Evolutionary conservation across 2,329 filamentous ascomycete genomes (phyloP), one percentile per base, ranked within the genome.

Genomic region (Aureobasidium mangrovei): DNA sequence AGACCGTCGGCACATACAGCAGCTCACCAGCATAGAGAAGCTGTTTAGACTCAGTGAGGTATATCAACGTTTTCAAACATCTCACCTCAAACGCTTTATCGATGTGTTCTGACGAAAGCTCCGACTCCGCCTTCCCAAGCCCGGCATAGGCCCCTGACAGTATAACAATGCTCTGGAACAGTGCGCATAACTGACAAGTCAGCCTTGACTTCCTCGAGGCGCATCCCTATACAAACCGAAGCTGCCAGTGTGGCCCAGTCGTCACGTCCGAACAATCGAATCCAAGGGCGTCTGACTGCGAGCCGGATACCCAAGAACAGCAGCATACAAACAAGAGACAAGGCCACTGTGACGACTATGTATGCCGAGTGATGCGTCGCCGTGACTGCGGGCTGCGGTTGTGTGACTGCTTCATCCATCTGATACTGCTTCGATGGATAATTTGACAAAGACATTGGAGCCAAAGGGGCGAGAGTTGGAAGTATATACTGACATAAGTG

Each of bases 11-110:
- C 9, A 51, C 24, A n/a, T 51, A 51, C 6, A 51, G 9, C 6
- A 51, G 38, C n/a, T 51, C 47, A 24, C 47, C 42, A 5, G 35
- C 38, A 28, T 51, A 51, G 9, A 51, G 38, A 51, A 51, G 47
- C 47, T 51, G 38, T 5, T 12, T 7, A 8, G 12, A 5, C 12
- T 51, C 38, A 51, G 38, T 42, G n/a, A 2, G 32, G 7, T 27
- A 3, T 31, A 12, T 12, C 12, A 12, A 12, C n/a, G 4, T n/a
- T 26, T 41, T 27, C 7, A 26, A 41, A 24, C n/a, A 26, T 9
- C 38, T n/a, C 35, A 42, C 47, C 24, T 51, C 35, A 24, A 51
- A 38, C 26, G 47, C 18, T 28, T 28, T 42, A 9, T 27, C 29
- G 12, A 42, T 18, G 4, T 42, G 29, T 18, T 35, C 26, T 3